These are phyloP conservation scores for Blastomyces gilchristii DNA, from an alignment of 2,329 filamentous ascomycete species.

Conservation along the genomic window DNA sequence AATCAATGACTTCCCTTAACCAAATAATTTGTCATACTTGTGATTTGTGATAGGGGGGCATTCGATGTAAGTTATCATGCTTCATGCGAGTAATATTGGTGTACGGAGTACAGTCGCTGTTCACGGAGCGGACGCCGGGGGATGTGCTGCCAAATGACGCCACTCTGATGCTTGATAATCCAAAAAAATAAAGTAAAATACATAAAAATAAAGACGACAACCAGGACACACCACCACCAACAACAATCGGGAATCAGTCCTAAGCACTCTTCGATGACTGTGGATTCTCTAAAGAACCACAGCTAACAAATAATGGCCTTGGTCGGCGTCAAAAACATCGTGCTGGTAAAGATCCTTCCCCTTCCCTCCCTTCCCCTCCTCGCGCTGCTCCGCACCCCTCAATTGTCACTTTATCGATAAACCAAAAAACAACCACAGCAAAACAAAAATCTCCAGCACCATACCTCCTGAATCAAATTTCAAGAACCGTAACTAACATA, in stretches of 20 bases:
- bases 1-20: neutral
- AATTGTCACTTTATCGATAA: conserved; percentile 33
- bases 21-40: neutral
- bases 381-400: conserved; percentile 12
- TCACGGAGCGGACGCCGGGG: neutral
- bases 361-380: neutral
- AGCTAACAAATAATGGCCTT: conserved; percentile 27
- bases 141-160: neutral
- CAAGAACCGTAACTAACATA: neutral
- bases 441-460: neutral
- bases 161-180: neutral
- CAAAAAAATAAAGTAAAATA: neutral
- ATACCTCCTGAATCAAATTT: neutral
- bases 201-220: neutral
- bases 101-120: neutral
- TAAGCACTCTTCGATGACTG: neutral
- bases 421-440: conserved; percentile 6
- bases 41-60: neutral
- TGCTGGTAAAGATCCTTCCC: conserved; percentile 26
- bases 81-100: neutral
- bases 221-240: neutral
- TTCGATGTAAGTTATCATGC: neutral
- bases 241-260: neutral
- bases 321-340: conserved; percentile 35
- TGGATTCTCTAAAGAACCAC: neutral